Evolutionary conservation across 805 yeast genomes (phyloP).

Genomic region (Candida maesae): DNA sequence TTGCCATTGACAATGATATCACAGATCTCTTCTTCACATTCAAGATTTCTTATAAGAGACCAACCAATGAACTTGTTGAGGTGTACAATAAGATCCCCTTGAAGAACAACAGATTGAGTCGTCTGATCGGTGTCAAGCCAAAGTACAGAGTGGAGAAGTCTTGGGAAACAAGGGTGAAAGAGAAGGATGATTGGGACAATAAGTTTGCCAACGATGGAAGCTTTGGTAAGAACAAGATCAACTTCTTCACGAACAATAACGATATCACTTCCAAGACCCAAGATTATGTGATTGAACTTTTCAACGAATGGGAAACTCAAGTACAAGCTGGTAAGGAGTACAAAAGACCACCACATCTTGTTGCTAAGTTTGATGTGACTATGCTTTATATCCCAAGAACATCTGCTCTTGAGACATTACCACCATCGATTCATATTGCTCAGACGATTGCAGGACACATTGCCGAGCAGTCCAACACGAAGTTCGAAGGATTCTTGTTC

Average conservation of each 20-base stretch:
- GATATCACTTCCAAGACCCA: slow-evolving; percentile 51
- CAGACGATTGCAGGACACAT: slow-evolving; percentile 37
- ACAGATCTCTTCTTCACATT: slow-evolving; percentile 69
- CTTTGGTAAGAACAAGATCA: slow-evolving; percentile 73
- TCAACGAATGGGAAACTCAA: slow-evolving; percentile 74
- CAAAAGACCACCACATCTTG: slow-evolving; percentile 47
- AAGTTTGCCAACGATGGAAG: slow-evolving; percentile 84
- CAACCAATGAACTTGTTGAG: slow-evolving; percentile 49
- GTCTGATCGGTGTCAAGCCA: slow-evolving; percentile 39
- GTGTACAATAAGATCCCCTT: slow-evolving; percentile 54
- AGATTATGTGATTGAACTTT: slow-evolving; percentile 55
- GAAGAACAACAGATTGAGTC: slow-evolving; percentile 42
- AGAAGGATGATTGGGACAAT: slow-evolving; percentile 54
- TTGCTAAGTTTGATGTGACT: slow-evolving; percentile 65
- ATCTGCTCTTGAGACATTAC: slow-evolving; percentile 57
- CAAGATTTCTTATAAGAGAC: slow-evolving; percentile 54
- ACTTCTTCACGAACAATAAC: slow-evolving; percentile 54
- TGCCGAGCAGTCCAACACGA: slow-evolving; percentile 31
- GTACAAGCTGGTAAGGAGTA: slow-evolving; percentile 28
- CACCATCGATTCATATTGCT: slow-evolving; percentile 63
- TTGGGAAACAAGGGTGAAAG: slow-evolving; percentile 46
- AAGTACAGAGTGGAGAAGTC: slow-evolving; percentile 37
- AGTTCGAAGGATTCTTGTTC: slow-evolving; percentile 65
- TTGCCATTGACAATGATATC: slow-evolving; percentile 51
- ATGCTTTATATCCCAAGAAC: slow-evolving; percentile 68